Percentiles rank a stretch among this genome's conserved stretches.
These are phyloP conservation scores for Ilyonectria mors-panacis DNA, from an alignment of 2,329 filamentous ascomycete genomes.

Conservation along the genomic window DNA sequence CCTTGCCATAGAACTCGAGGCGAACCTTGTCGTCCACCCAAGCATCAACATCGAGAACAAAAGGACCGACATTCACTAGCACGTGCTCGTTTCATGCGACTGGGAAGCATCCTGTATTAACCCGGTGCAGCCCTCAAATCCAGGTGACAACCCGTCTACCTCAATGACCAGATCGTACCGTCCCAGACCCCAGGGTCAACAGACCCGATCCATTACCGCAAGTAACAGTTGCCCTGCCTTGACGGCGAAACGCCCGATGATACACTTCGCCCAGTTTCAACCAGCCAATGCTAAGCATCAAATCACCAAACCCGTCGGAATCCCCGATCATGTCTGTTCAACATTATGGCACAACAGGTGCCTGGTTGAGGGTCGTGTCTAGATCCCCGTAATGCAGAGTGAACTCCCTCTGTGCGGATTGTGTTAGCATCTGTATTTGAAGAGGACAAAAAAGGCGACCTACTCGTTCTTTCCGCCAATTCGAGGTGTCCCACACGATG, in stretches of 20 bases:
- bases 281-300: constrained; percentile 34
- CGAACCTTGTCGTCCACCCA: background rate
- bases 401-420: constrained; percentile 67
- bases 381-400: constrained; percentile 74
- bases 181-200: constrained; percentile 48
- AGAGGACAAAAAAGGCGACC: constrained; percentile 46
- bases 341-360: constrained; percentile 48
- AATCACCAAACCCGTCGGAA: constrained; percentile 22
- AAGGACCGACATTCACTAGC: constrained; percentile 21
- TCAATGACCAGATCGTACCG: constrained; percentile 50
- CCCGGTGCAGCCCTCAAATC: constrained; percentile 42
- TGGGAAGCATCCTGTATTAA: constrained; percentile 49
- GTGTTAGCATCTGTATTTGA: constrained; percentile 30
- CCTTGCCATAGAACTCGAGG: background rate
- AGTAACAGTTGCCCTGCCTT: constrained; percentile 50
- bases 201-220: constrained; percentile 51
- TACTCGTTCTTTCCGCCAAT: constrained; percentile 76
- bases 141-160: constrained; percentile 46
- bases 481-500: constrained; percentile 75
- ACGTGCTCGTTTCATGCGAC: constrained; percentile 30
- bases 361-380: constrained; percentile 62
- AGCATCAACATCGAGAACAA: constrained; percentile 5
- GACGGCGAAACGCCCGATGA: constrained; percentile 52
- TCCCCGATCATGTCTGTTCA: constrained; percentile 30
- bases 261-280: constrained; percentile 41